A percentile compares a stretch with the other conserved stretches of the same genome.
These are phyloP conservation scores for Guadua angustifolia DNA, from an alignment of 176 grass and related monocot species.

Conservation along the genomic window DNA sequence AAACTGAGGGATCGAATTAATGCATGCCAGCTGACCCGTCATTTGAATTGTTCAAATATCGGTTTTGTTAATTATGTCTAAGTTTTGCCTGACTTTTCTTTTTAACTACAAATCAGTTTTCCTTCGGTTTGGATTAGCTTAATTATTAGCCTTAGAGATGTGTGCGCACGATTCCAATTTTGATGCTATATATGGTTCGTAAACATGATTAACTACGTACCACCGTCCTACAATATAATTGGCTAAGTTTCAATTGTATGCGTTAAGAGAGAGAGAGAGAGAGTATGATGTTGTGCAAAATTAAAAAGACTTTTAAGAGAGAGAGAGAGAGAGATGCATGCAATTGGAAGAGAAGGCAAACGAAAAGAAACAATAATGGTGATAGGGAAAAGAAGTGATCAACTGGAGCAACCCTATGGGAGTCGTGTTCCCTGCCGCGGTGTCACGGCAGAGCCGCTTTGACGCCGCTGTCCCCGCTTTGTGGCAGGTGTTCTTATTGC, in stretches of 20 bases:
- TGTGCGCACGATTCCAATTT: neutral
- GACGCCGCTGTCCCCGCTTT: slow-evolving; percentile 66
- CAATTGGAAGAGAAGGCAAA: neutral
- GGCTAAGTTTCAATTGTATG: neutral
- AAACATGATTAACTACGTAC: neutral
- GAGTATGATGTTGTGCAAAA: neutral
- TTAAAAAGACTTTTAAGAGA: neutral
- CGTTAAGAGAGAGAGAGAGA: neutral
- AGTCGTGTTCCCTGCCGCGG: slow-evolving; percentile 56
- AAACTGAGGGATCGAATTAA: neutral
- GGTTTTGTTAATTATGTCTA: neutral
- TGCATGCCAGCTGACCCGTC: neutral
- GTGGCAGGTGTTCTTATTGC: slow-evolving; percentile 35
- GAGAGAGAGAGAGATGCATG: neutral
- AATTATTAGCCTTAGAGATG: no score
- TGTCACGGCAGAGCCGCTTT: slow-evolving; percentile 61
- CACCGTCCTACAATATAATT: neutral
- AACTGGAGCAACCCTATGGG: slow-evolving; percentile 49
- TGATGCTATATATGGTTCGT: neutral
- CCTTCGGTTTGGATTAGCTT: neutral
- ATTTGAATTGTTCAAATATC: neutral
- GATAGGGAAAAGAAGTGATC: slow-evolving; percentile 27
- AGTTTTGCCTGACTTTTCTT: neutral
- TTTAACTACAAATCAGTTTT: neutral
- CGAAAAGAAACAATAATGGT: slow-evolving; percentile 34